Evolutionary conservation across 2,329 filamentous ascomycete species (phyloP).

Genomic region (Talaromyces sp.): DNA sequence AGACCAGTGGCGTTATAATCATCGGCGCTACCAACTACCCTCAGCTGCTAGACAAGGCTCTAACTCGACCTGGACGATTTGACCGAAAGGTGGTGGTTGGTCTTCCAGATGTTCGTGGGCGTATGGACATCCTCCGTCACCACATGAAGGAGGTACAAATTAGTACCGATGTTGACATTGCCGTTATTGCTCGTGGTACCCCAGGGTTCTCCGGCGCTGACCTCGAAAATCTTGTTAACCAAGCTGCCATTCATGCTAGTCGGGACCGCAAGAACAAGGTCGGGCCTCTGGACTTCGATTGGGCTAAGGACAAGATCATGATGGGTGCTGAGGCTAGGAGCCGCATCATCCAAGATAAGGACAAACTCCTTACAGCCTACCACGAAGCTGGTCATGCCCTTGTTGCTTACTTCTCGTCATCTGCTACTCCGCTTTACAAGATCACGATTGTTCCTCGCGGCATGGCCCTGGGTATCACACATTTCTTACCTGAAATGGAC

Average conservation of each 20-base stretch:
- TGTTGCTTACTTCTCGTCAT: conserved; percentile 79
- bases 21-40: conserved; percentile 96
- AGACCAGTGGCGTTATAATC: conserved; percentile 92
- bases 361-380: conserved; percentile 94
- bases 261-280: conserved; percentile 78
- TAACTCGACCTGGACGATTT: conserved; percentile 92
- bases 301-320: conserved; percentile 97
- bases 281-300: conserved; percentile 80
- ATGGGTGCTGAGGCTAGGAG: conserved; percentile 94
- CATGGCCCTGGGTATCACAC: conserved; percentile 81
- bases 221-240: conserved; percentile 94
- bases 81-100: conserved; percentile 89
- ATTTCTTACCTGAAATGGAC: conserved; percentile 86
- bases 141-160: conserved; percentile 91
- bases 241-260: conserved; percentile 92
- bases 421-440: conserved; percentile 83
- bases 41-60: conserved; percentile 87
- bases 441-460: conserved; percentile 95
- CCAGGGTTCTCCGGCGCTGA: conserved; percentile 94
- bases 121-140: conserved; percentile 89
- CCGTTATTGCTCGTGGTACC: conserved; percentile 81
- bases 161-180: conserved; percentile 76
- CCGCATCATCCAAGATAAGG: conserved; percentile 86
- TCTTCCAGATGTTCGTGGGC: conserved; percentile 88
- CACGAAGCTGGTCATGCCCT: conserved; percentile 96